Conservation (phyloP, 2,329 filamentous ascomycete species). For the Alternaria arborescens region DNA sequence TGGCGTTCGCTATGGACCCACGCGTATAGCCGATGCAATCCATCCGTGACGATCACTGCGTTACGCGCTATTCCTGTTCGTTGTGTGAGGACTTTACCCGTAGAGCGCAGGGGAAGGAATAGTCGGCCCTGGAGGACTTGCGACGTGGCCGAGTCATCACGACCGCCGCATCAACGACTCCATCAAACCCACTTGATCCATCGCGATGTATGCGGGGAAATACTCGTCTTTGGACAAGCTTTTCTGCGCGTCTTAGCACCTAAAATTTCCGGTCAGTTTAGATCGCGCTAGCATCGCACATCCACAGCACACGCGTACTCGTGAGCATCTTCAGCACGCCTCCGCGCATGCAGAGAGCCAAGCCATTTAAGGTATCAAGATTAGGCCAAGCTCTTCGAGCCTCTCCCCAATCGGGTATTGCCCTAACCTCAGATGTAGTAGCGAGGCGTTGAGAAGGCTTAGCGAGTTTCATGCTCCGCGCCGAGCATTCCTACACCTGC, state of each 20-base stretch:
- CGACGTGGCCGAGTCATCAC: background rate
- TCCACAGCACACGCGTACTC: background rate
- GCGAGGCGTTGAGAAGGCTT: slow-evolving; percentile 29
- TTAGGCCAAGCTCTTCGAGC: slow-evolving; percentile 27
- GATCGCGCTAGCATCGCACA: background rate
- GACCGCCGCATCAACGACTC: background rate
- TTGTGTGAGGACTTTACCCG: slow-evolving; percentile 15
- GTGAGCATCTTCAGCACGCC: slow-evolving; percentile 2
- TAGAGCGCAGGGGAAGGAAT: slow-evolving; percentile 3
- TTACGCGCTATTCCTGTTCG: slow-evolving; percentile 6
- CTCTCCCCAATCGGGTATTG: slow-evolving; percentile 10
- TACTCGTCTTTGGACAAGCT: slow-evolving; percentile 11
- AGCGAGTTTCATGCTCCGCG: slow-evolving; percentile 42
- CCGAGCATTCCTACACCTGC: slow-evolving; percentile 16
- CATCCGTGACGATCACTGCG: slow-evolving; percentile 18
- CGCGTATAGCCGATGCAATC: slow-evolving; percentile 4
- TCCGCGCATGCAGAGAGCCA: slow-evolving; percentile 36
- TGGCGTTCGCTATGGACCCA: slow-evolving; percentile 20
- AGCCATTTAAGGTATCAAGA: slow-evolving; percentile 28
- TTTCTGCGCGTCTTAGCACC: slow-evolving; percentile 9
- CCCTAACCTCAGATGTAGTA: slow-evolving; percentile 14
- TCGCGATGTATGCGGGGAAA: background rate
- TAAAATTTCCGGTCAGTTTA: slow-evolving; percentile 5
- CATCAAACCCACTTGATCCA: slow-evolving; percentile 3
- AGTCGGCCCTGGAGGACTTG: slow-evolving; percentile 7